These are phyloP conservation scores for Massariosphaeria phaeospora DNA, from an alignment of 495 filamentous ascomycete genomes.

Conservation along the genomic window DNA sequence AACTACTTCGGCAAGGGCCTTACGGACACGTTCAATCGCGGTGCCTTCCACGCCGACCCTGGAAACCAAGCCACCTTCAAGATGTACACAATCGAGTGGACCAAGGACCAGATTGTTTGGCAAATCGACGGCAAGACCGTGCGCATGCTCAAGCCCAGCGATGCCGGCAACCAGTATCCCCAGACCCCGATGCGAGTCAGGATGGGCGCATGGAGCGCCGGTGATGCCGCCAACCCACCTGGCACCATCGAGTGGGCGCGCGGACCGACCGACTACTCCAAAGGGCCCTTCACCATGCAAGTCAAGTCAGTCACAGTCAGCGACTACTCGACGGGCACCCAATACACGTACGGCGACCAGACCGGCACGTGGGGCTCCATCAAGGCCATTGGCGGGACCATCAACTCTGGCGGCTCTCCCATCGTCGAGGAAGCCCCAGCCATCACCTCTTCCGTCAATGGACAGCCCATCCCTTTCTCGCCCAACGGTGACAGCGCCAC, in stretches of 20 bases:
- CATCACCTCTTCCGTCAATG: conserved; percentile 52
- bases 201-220: conserved; percentile 82
- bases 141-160: conserved; percentile 59
- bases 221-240: conserved; percentile 63
- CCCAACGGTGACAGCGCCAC: conserved; percentile 50
- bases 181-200: conserved; percentile 88
- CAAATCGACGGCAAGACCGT: conserved; percentile 66
- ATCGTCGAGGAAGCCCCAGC: conserved; percentile 47
- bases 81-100: conserved; percentile 92
- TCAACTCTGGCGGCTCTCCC: conserved; percentile 50
- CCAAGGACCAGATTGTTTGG: conserved; percentile 70
- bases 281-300: conserved; percentile 80
- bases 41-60: conserved; percentile 54
- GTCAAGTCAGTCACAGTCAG: conserved; percentile 69
- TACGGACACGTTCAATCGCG: conserved; percentile 66
- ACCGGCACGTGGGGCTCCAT: conserved; percentile 78
- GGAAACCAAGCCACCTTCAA: conserved; percentile 63
- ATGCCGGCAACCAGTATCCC: conserved; percentile 69
- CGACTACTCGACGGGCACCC: conserved; percentile 85
- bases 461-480: conserved; percentile 59
- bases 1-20: conserved; percentile 96
- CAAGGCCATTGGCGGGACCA: conserved; percentile 62
- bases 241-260: conserved; percentile 88
- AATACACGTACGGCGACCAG: conserved; percentile 72
- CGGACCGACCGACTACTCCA: conserved; percentile 70